phyloP scores from a whole-genome alignment of 306 rosid genomes.

The Carpinus viminea region DNA sequence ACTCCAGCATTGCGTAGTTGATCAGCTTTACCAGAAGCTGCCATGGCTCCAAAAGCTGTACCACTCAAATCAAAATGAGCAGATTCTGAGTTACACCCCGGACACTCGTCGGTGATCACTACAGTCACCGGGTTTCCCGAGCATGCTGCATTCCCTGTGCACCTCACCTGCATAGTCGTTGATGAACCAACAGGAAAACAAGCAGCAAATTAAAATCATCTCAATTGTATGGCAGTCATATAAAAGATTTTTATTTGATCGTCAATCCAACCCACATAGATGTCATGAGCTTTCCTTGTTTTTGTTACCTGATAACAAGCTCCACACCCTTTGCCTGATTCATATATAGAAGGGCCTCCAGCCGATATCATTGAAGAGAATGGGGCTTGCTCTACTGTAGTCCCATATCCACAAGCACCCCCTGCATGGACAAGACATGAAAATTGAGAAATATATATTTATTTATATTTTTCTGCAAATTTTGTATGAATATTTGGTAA shows the following conservation, averaged over 20 bases:
- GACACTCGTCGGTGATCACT: conserved; percentile 75
- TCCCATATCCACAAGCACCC: conserved; percentile 80
- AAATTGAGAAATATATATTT: background rate
- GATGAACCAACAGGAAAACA: no score
- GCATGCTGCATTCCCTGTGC: conserved; percentile 53
- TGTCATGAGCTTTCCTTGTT: background rate
- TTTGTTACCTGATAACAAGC: conserved; percentile 67
- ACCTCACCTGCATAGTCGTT: conserved; percentile 50
- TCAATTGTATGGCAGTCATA: no score
- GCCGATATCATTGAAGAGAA: conserved; percentile 61
- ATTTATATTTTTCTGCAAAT: background rate
- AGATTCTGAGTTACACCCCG: conserved; percentile 49
- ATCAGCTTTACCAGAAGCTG: conserved; percentile 45
- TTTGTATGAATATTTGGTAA: background rate
- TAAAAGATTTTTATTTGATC: no score
- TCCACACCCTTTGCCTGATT: conserved; percentile 75
- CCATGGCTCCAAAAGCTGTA: conserved; percentile 85
- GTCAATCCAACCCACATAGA: background rate
- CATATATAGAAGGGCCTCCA: conserved; percentile 60
- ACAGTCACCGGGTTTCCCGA: conserved; percentile 59
- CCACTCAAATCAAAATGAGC: conserved; percentile 88
- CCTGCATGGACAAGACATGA: conserved; percentile 30
- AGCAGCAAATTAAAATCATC: no score
- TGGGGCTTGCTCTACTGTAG: conserved; percentile 58
- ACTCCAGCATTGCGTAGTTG: conserved; percentile 56